Evolutionary conservation across 2,329 filamentous ascomycete genomes (phyloP).

Genomic region (Ophiocordyceps camponoti-leonardi): DNA sequence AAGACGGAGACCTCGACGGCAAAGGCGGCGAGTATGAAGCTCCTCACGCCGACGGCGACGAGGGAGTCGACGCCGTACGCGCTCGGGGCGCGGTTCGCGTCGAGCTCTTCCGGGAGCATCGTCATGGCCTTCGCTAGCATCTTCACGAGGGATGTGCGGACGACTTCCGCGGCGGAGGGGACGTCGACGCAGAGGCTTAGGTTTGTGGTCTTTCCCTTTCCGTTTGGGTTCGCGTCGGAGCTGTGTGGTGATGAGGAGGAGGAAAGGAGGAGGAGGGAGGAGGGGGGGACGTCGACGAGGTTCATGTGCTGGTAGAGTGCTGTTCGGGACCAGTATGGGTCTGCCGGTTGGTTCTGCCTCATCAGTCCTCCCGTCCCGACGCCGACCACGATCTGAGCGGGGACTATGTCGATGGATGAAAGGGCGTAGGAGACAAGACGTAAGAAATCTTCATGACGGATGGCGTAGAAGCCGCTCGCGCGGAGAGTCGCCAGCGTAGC

Average conservation of each 20-base stretch:
- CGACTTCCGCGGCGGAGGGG: slow-evolving; percentile 14
- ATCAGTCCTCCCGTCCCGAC: slow-evolving; percentile 37
- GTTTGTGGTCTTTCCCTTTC: slow-evolving; percentile 9
- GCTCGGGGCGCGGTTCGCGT: slow-evolving; percentile 19
- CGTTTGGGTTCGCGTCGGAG: no score
- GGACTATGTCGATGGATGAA: slow-evolving; percentile 13
- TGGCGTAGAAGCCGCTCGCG: slow-evolving; percentile 35
- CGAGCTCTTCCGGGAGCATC: slow-evolving; percentile 26
- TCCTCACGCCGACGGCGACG: slow-evolving; percentile 33
- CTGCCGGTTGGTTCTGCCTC: slow-evolving; percentile 30
- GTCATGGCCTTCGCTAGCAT: slow-evolving; percentile 28
- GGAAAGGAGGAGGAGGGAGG: slow-evolving; percentile 8
- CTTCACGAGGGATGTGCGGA: slow-evolving; percentile 17
- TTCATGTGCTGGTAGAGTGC: slow-evolving; percentile 31
- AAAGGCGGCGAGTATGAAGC: slow-evolving; percentile 28
- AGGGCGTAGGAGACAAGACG: slow-evolving; percentile 29
- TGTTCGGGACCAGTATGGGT: slow-evolving; percentile 36
- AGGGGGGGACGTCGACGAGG: slow-evolving; percentile 24
- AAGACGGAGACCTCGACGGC: slow-evolving; percentile 27
- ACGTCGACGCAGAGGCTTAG: slow-evolving; percentile 13
- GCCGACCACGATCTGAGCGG: slow-evolving; percentile 31
- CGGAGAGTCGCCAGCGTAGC: slow-evolving; percentile 28
- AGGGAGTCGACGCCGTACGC: slow-evolving; percentile 35
- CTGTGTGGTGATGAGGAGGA: neutral
- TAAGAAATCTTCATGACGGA: slow-evolving; percentile 31